A percentile compares a stretch with the other conserved stretches of the same genome.
Conservation (phyloP, 2,329 filamentous ascomycete genomes). For the Chlorencoelia australis region DNA sequence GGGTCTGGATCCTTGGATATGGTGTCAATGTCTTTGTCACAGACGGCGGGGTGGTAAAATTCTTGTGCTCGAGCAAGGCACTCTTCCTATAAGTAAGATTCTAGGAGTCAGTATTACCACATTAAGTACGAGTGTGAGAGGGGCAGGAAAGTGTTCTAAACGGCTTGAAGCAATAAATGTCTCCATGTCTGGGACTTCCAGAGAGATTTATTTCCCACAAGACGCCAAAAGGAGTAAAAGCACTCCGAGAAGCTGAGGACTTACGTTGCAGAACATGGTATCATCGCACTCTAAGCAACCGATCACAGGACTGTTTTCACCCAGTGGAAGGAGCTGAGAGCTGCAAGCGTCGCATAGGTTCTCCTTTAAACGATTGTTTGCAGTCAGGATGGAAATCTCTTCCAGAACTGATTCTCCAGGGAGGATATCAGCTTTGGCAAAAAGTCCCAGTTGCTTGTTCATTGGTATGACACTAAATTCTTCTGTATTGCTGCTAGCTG, state of each 20-base stretch:
- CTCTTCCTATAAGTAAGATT: no score
- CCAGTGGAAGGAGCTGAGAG: slow-evolving; percentile 54
- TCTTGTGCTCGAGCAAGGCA: slow-evolving; percentile 49
- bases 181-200: no score
- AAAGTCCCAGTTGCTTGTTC: slow-evolving; percentile 76
- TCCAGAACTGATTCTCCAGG: slow-evolving; percentile 67
- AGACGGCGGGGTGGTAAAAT: slow-evolving; percentile 54
- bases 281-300: slow-evolving; percentile 53
- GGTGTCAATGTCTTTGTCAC: slow-evolving; percentile 55
- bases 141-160: no score
- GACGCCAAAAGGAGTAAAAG: no score
- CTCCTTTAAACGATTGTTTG: slow-evolving; percentile 80
- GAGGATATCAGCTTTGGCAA: slow-evolving; percentile 71
- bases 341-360: slow-evolving; percentile 86
- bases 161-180: no score
- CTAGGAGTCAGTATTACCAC: no score
- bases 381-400: slow-evolving; percentile 80
- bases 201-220: no score
- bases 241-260: no score
- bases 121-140: no score
- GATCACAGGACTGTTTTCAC: slow-evolving; percentile 35
- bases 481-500: slow-evolving; percentile 39
- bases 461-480: slow-evolving; percentile 45
- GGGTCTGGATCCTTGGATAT: slow-evolving; percentile 55
- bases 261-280: slow-evolving; percentile 56